phyloP scores from a whole-genome alignment of 2,329 filamentous ascomycete species.

The Huntiella moniliformis region DNA sequence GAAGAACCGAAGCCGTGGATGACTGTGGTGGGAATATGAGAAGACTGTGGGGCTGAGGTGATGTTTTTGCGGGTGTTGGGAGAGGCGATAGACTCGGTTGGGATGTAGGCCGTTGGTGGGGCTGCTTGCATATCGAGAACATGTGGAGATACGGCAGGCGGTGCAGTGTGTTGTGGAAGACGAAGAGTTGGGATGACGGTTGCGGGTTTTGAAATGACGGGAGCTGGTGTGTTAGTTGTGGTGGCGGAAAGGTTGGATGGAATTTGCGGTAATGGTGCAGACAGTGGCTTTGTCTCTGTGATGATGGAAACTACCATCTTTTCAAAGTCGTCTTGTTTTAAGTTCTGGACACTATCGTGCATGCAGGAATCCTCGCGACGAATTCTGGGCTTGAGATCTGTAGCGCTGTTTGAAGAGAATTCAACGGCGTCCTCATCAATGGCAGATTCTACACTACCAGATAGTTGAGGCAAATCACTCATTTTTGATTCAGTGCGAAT shows the following conservation, averaged over 20 bases:
- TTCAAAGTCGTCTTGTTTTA: constrained; percentile 61
- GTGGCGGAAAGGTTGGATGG: constrained; percentile 7
- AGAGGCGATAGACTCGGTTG: constrained; percentile 9
- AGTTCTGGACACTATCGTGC: constrained; percentile 34
- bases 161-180: constrained; percentile 17
- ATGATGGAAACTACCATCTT: constrained; percentile 91
- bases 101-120: constrained; percentile 11
- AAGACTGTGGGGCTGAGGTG: background rate
- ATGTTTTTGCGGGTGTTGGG: background rate
- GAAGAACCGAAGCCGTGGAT: constrained; percentile 75
- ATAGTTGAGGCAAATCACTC: constrained; percentile 49
- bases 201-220: constrained; percentile 20
- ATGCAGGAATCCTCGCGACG: constrained; percentile 49
- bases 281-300: constrained; percentile 58
- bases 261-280: constrained; percentile 28
- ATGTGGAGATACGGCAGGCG: constrained; percentile 15
- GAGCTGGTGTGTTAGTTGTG: constrained; percentile 12
- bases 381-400: constrained; percentile 49
- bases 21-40: constrained; percentile 18
- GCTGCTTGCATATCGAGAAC: constrained; percentile 16
- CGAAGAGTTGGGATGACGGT: constrained; percentile 8
- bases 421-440: constrained; percentile 46
- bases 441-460: constrained; percentile 54
- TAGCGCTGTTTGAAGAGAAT: constrained; percentile 32
- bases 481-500: constrained; percentile 26